phyloP scores from a whole-genome alignment of 2,329 filamentous ascomycete genomes.

The Fusarium sp. region DNA sequence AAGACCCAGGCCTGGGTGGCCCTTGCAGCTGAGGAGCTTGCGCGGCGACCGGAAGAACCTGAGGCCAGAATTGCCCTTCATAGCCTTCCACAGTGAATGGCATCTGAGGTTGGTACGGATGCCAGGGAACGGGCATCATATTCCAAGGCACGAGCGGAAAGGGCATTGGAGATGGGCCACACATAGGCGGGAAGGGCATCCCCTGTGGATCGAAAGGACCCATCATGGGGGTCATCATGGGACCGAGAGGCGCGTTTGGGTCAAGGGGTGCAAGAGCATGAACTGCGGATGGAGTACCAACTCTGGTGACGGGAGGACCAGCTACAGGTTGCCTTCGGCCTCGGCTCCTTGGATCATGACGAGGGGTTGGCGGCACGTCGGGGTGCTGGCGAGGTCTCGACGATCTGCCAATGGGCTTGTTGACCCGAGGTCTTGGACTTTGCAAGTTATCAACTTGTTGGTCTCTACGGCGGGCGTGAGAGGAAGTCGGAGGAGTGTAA shows the following conservation, averaged over 20 bases:
- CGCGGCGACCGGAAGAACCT: neutral
- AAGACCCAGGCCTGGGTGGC: neutral
- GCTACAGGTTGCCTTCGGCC: neutral
- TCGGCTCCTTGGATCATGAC: conserved; percentile 19
- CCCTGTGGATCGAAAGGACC: neutral
- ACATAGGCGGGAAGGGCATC: conserved; percentile 5
- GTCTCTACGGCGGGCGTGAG: neutral
- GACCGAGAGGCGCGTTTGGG: neutral
- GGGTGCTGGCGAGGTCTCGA: neutral
- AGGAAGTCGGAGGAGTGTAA: conserved; percentile 30
- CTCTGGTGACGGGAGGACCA: neutral
- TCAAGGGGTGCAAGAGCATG: neutral
- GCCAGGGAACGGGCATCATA: conserved; percentile 5
- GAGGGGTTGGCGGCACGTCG: conserved; percentile 28
- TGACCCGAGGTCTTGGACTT: neutral
- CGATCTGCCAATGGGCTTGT: neutral
- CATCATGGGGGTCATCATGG: neutral
- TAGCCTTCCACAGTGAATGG: neutral
- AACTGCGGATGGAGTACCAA: neutral
- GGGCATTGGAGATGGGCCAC: conserved; percentile 8
- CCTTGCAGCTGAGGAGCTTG: neutral
- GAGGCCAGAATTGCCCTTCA: conserved; percentile 1
- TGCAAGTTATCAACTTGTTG: neutral
- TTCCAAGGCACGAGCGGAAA: conserved; percentile 16
- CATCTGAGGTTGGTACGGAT: neutral